These are phyloP conservation scores for Eucalyptus globulus DNA, from an alignment of 345 rosid species.

Conservation along the genomic window DNA sequence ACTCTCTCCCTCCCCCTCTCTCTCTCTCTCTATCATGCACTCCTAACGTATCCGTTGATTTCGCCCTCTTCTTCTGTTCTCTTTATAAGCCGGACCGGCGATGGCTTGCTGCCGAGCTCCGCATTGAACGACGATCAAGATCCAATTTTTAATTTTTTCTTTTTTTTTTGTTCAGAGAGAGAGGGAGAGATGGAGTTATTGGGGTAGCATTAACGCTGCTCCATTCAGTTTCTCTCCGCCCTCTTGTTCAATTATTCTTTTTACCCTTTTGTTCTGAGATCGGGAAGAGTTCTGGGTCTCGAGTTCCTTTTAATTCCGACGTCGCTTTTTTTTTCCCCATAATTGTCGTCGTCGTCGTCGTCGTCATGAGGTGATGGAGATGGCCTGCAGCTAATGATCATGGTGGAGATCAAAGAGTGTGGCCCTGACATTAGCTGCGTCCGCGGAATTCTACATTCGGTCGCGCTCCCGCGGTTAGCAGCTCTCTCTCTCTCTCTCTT, in stretches of 20 bases:
- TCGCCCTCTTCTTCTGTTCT: neutral
- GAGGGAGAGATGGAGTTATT: neutral
- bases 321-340: neutral
- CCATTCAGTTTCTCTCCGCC: neutral
- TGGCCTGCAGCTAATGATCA: neutral
- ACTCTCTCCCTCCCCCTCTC: neutral
- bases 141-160: neutral
- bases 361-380: neutral
- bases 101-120: neutral
- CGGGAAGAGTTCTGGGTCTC: neutral
- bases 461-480: neutral
- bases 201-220: neutral
- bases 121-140: neutral
- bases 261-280: neutral
- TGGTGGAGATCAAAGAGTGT: neutral
- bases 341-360: neutral
- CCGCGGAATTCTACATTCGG: neutral
- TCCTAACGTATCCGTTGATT: neutral
- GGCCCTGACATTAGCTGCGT: neutral
- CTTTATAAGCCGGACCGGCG: neutral
- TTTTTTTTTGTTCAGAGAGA: neutral
- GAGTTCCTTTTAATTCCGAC: neutral
- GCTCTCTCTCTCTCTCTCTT: neutral
- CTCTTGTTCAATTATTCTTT: neutral
- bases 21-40: neutral